These are phyloP conservation scores for Leccinum subgranulosum DNA, from an alignment of 768 basidiomycete genomes.

Conservation along the genomic window DNA sequence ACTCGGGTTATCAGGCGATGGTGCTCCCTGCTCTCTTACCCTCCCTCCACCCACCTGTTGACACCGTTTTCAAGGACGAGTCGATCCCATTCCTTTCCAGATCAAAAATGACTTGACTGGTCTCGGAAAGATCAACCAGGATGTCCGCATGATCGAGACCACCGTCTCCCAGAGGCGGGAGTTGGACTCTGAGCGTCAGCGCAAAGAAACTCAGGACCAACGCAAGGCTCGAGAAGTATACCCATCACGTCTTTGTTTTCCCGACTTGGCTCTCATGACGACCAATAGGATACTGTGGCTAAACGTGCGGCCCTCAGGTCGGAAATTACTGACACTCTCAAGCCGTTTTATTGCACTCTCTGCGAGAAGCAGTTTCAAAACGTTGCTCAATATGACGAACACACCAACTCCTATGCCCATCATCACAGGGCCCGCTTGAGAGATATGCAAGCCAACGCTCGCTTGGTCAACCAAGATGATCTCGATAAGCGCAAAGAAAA, in stretches of 20 bases:
- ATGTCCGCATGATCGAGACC: constrained; percentile 80
- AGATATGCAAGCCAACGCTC: constrained; percentile 77
- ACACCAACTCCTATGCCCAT: constrained; percentile 86
- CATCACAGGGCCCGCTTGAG: constrained; percentile 80
- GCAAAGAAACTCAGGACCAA: constrained; percentile 77
- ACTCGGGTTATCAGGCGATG: constrained; percentile 75
- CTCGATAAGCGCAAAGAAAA: constrained; percentile 78
- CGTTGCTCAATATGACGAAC: constrained; percentile 85
- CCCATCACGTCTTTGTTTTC: background rate
- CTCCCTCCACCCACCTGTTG: constrained; percentile 39
- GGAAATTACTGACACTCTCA: constrained; percentile 66
- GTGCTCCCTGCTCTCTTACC: constrained; percentile 35
- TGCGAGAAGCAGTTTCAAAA: constrained; percentile 89
- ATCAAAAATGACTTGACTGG: constrained; percentile 77
- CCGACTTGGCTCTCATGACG: constrained; percentile 8
- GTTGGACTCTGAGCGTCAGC: constrained; percentile 78
- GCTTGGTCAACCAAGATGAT: constrained; percentile 63
- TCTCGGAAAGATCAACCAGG: constrained; percentile 74
- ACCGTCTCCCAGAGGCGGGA: constrained; percentile 80
- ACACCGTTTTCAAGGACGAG: constrained; percentile 50
- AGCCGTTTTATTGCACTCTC: constrained; percentile 74
- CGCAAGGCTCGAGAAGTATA: constrained; percentile 66
- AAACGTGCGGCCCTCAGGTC: constrained; percentile 61
- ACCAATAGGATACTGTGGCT: constrained; percentile 55
- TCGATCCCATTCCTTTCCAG: constrained; percentile 81